phyloP scores from a whole-genome alignment of 2,329 filamentous ascomycete genomes.

The Aspergillaceae sp. region DNA sequence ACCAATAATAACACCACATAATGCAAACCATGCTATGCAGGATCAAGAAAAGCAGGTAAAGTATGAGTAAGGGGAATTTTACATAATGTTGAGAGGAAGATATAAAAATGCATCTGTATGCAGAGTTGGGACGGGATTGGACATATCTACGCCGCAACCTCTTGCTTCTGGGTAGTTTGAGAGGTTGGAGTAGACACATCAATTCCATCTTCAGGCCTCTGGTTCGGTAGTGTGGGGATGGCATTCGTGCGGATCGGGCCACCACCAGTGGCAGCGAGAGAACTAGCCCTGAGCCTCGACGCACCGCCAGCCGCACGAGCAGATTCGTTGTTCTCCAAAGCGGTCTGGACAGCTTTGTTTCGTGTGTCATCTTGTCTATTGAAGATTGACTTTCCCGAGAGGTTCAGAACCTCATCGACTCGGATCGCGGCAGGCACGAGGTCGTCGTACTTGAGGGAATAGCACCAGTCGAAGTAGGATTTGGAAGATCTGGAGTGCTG shows the following conservation, averaged over 20 bases:
- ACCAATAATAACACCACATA: too few species aligned
- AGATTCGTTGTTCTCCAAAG: background rate
- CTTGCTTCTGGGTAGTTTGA: slow-evolving; percentile 13
- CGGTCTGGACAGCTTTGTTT: background rate
- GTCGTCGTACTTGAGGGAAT: slow-evolving; percentile 55
- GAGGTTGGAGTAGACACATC: slow-evolving; percentile 13
- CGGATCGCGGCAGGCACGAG: slow-evolving; percentile 56
- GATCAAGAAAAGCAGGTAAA: too few species aligned
- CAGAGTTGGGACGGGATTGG: too few species aligned
- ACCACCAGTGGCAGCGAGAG: background rate
- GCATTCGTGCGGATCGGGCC: background rate
- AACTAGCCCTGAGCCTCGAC: background rate
- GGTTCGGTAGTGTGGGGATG: slow-evolving; percentile 4
- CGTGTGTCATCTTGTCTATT: slow-evolving; percentile 1
- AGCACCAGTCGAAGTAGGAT: slow-evolving; percentile 62
- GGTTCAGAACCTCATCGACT: slow-evolving; percentile 52
- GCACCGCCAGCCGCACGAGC: background rate
- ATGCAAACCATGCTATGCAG: too few species aligned
- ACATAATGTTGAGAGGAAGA: too few species aligned
- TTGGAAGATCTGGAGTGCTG: slow-evolving; percentile 55
- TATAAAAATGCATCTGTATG: too few species aligned
- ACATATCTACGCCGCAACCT: slow-evolving; percentile 12
- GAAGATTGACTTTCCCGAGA: slow-evolving; percentile 18
- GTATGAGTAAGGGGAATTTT: too few species aligned
- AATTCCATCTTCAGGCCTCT: slow-evolving; percentile 11